phyloP scores from a whole-genome alignment of 139 green algal genomes.

The Desmodesmus armatus region DNA sequence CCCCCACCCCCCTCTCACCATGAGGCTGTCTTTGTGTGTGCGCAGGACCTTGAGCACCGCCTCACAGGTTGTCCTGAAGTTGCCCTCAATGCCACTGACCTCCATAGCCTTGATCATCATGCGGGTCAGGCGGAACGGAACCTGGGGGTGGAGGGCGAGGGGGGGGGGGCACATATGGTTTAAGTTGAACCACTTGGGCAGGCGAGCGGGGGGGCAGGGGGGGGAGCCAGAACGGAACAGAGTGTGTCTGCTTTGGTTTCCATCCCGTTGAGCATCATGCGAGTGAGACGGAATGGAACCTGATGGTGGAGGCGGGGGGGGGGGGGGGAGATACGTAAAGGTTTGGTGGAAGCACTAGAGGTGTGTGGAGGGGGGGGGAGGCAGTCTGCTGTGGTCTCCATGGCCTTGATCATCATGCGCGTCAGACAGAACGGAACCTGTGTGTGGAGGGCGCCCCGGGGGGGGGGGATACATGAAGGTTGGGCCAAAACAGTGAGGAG shows the following conservation, averaged over 20 bases:
- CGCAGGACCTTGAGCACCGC: constrained; percentile 95
- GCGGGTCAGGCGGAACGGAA: constrained; percentile 94
- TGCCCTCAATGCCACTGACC: constrained; percentile 94
- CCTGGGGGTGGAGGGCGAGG: constrained; percentile 36
- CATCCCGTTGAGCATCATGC: neutral
- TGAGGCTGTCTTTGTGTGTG: constrained; percentile 92
- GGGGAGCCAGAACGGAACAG: neutral
- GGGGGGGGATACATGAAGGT: no score
- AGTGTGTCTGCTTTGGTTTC: neutral
- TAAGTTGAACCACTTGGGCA: no score
- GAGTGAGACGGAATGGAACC: neutral
- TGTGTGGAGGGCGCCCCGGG: neutral
- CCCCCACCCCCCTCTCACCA: no score
- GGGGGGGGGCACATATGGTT: no score
- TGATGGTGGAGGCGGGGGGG: neutral
- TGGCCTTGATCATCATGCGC: constrained; percentile 98
- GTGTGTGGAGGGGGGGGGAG: neutral
- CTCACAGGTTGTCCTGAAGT: constrained; percentile 87
- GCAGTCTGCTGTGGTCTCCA: constrained; percentile 83
- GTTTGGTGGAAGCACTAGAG: neutral
- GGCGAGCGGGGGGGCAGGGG: neutral
- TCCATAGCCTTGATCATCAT: constrained; percentile 99
- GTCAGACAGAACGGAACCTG: constrained; percentile 93
- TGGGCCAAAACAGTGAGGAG: no score
- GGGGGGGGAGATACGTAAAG: neutral